Conservation (phyloP, 2,329 filamentous ascomycete species). For the Alternaria panax region DNA sequence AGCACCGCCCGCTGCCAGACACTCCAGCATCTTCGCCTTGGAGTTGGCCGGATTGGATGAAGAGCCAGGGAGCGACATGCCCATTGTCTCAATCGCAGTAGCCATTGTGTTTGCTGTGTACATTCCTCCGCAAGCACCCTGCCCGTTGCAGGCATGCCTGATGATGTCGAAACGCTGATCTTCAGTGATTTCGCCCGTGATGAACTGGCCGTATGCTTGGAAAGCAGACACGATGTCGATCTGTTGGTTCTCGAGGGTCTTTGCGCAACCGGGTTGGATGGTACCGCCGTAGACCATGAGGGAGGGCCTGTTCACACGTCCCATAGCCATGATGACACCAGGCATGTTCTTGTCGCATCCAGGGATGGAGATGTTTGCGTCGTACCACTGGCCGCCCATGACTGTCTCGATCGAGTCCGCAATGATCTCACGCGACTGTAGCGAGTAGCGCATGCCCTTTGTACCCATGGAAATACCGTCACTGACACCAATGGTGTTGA, state of each 20-base stretch:
- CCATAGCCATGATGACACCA: constrained; percentile 78
- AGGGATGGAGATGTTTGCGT: constrained; percentile 94
- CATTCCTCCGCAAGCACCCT: constrained; percentile 86
- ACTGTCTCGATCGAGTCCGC: constrained; percentile 99
- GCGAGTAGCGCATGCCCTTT: constrained; percentile 91
- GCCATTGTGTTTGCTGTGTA: constrained; percentile 64
- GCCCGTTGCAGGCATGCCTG: constrained; percentile 84
- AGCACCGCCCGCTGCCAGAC: constrained; percentile 58
- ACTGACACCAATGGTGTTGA: constrained; percentile 98
- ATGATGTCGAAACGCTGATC: constrained; percentile 94
- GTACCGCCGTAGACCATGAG: constrained; percentile 98
- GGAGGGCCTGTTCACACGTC: constrained; percentile 88
- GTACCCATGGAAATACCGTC: constrained; percentile 99
- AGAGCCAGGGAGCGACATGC: constrained; percentile 60
- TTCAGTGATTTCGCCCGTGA: constrained; percentile 89
- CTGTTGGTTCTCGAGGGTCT: constrained; percentile 69
- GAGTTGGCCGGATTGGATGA: constrained; percentile 61
- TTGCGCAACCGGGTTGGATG: constrained; percentile 88
- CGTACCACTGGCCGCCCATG: constrained; percentile 99
- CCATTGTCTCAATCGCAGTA: constrained; percentile 60
- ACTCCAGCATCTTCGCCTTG: constrained; percentile 60
- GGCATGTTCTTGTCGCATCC: constrained; percentile 99
- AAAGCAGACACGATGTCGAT: constrained; percentile 98
- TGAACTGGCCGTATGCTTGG: constrained; percentile 95
- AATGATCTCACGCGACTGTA: constrained; percentile 95